These are phyloP conservation scores for Crucibulum laeve DNA, from an alignment of 768 basidiomycete genomes.

Conservation along the genomic window DNA sequence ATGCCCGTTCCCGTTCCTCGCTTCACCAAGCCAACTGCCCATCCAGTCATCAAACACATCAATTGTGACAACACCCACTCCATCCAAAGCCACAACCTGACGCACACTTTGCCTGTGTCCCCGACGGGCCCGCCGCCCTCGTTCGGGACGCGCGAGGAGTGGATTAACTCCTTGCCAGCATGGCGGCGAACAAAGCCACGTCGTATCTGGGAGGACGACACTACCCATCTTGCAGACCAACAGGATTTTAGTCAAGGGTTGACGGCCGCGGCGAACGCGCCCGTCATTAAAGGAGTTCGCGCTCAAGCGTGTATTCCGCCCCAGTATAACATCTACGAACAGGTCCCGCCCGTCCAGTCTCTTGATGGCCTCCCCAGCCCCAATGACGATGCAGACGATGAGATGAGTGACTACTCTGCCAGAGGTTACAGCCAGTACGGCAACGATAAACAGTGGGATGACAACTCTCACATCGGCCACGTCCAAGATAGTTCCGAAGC, in stretches of 20 bases:
- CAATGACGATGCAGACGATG: conserved; percentile 36
- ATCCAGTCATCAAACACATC: conserved; percentile 61
- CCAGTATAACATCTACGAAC: conserved; percentile 32
- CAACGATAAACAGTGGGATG: conserved; percentile 28
- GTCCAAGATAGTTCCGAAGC: conserved; percentile 16
- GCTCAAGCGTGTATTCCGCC: conserved; percentile 86
- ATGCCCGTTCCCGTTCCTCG: conserved; percentile 87
- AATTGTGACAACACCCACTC: conserved; percentile 38
- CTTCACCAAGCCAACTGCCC: conserved; percentile 51
- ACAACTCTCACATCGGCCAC: conserved; percentile 2
- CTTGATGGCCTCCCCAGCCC: conserved; percentile 5
- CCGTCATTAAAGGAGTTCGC: conserved; percentile 81
- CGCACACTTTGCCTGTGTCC: conserved; percentile 55
- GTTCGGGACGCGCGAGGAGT: conserved; percentile 65
- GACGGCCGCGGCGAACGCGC: conserved; percentile 70
- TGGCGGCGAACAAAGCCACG: conserved; percentile 69
- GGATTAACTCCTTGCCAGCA: conserved; percentile 66
- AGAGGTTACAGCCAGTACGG: conserved; percentile 29
- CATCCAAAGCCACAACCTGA: conserved; percentile 48
- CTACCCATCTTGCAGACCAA: conserved; percentile 24
- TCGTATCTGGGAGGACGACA: conserved; percentile 61
- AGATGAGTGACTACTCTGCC: conserved; percentile 36
- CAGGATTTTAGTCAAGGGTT: conserved; percentile 75
- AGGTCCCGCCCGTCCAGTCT: conserved; percentile 14
- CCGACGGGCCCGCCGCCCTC: conserved; percentile 61